These are phyloP conservation scores for Polytrichum commune DNA, from an alignment of 225 moss, liverwort and hornwort species.

Conservation along the genomic window DNA sequence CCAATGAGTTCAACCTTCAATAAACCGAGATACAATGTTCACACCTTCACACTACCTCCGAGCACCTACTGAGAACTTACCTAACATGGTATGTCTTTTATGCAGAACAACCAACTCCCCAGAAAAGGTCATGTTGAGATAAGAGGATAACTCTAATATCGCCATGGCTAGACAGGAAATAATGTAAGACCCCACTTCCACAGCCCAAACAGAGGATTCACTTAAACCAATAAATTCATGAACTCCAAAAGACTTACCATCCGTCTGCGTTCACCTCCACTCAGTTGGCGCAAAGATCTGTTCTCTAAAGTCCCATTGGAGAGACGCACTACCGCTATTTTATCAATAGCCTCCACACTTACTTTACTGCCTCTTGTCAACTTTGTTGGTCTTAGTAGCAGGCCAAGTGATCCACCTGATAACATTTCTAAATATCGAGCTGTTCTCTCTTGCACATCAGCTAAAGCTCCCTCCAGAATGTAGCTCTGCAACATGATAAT, in stretches of 20 bases:
- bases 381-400: slow-evolving; percentile 83
- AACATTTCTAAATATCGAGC: slow-evolving; percentile 72
- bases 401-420: slow-evolving; percentile 84
- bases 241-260: slow-evolving; percentile 42
- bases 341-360: slow-evolving; percentile 78
- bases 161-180: no score
- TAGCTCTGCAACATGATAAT: slow-evolving; percentile 57
- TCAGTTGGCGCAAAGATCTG: slow-evolving; percentile 74
- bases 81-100: no score
- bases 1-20: no score
- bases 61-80: no score
- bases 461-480: slow-evolving; percentile 84
- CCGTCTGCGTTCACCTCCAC: slow-evolving; percentile 96
- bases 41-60: no score
- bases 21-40: no score
- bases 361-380: slow-evolving; percentile 68
- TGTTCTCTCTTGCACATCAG: slow-evolving; percentile 89
- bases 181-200: no score
- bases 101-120: no score
- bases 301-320: slow-evolving; percentile 63
- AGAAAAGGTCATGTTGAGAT: no score
- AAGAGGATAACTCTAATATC: no score
- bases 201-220: no score
- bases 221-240: no score
- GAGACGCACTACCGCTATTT: slow-evolving; percentile 78